These are phyloP conservation scores for Nymphaea thermarum DNA, from an alignment of 164 flowering plant genomes.

Conservation along the genomic window DNA sequence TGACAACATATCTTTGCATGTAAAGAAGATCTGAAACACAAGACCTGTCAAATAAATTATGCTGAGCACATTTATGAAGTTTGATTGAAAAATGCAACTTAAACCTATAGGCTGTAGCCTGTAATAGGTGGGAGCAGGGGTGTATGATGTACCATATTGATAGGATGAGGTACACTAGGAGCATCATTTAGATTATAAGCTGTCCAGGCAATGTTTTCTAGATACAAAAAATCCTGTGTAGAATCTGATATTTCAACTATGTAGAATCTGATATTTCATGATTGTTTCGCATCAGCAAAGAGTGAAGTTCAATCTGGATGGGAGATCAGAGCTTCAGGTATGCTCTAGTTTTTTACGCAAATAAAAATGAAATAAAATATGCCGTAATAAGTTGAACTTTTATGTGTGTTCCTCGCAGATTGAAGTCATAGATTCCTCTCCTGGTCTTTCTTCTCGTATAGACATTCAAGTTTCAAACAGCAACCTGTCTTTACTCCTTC, in stretches of 20 bases:
- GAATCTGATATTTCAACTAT: not conserved
- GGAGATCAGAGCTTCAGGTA: slow-evolving; percentile 68
- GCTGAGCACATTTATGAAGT: too few relatives aligned
- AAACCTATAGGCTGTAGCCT: too few relatives aligned
- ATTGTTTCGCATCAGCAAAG: slow-evolving; percentile 32
- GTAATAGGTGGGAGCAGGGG: too few relatives aligned
- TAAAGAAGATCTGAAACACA: too few relatives aligned
- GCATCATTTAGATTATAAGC: not conserved
- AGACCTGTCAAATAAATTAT: too few relatives aligned
- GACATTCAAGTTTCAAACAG: slow-evolving; percentile 49
- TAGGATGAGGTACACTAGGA: not conserved
- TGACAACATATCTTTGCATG: too few relatives aligned
- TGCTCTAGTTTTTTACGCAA: not conserved
- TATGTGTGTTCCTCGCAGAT: slow-evolving; percentile 32
- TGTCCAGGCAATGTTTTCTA: not conserved
- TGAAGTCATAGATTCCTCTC: slow-evolving; percentile 26
- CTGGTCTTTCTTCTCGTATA: slow-evolving; percentile 31
- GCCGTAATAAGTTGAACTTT: not conserved
- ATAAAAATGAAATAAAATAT: too few relatives aligned
- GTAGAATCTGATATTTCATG: not conserved
- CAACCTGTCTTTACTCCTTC: slow-evolving; percentile 52
- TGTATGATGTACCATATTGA: not conserved
- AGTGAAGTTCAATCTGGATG: slow-evolving; percentile 60
- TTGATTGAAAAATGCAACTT: too few relatives aligned
- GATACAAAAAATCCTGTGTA: not conserved